Base-by-base conservation (phyloP, 2,329 filamentous ascomycete species). In the Phialemonium atrogriseum region DNA sequence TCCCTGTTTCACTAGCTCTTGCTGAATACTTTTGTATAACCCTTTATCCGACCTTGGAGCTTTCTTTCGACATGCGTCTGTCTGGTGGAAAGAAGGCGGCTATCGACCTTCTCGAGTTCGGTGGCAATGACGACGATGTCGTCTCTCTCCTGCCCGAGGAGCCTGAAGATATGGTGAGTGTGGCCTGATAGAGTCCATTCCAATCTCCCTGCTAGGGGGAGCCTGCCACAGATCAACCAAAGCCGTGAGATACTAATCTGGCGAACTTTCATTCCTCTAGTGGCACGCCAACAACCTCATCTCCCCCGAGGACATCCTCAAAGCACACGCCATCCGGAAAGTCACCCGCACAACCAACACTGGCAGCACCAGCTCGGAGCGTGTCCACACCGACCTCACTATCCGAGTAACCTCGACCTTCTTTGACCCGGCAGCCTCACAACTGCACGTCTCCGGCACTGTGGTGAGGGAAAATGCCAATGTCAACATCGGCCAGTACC, bases 261-360 rank as follows among this genome's bases (percentile, higher is more conserved):
- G 14, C 17, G 16, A 13, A 30, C 10, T n/a, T n/a, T n/a, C n/a
- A n/a, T n/a, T n/a, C n/a, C 12, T 4, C 3, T 22, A 43, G 53
- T 77, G 72, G 72, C 71, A 77, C 40, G 69, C 70, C 43, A 73
- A 77, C 51, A 77, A 77, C 54, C 60, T 77, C 38, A 73, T 77
- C 44, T 55, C 63, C 8, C 51, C 62, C 35, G 60, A 64, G 39
- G 72, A 77, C 43, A 46, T 68, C 27, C 57, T 77, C 42, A 62
- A 64, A 38, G 72, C 68, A 11, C 68, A 72, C 36, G 67, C 73
- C 20, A 54, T 70, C 32, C 69, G 73, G 42, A 76, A 75, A 43
- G 68, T 76, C 34, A 59, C 61, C 22, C 56, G 52, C 32, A 58
- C 65, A 39, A 58, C 59, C 4, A 59, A 50, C 34, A 65, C 61